phyloP scores from a whole-genome alignment of 2,329 filamentous ascomycete genomes.

The Apiospora koreana region DNA sequence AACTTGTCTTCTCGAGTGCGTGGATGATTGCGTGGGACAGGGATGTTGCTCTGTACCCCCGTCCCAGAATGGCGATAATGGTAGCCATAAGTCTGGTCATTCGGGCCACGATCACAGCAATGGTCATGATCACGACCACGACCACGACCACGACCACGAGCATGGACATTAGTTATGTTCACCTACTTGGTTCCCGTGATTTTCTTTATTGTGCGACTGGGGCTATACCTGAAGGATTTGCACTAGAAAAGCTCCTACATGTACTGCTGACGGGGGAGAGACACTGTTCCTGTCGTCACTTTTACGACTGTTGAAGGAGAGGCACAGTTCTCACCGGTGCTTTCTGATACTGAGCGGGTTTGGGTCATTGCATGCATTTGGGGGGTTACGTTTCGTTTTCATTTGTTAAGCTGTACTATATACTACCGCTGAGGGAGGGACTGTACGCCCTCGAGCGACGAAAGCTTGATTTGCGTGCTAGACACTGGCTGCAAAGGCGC shows the following conservation, averaged over 20 bases:
- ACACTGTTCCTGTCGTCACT: no score
- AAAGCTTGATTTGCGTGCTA: background rate
- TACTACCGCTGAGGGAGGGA: background rate
- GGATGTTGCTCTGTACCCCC: constrained; percentile 43
- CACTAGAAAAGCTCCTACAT: background rate
- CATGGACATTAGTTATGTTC: constrained; percentile 6
- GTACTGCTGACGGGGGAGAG: background rate
- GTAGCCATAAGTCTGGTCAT: constrained; percentile 12
- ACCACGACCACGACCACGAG: background rate
- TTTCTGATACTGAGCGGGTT: background rate
- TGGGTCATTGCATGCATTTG: background rate
- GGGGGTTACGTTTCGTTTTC: background rate
- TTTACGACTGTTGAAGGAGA: no score
- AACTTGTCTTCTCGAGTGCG: constrained; percentile 53
- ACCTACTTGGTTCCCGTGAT: background rate
- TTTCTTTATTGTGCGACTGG: background rate
- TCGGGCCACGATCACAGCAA: constrained; percentile 12
- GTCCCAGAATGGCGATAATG: constrained; percentile 11
- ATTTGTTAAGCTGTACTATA: background rate
- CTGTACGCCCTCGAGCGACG: background rate
- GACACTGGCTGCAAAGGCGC: background rate
- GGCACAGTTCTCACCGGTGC: background rate
- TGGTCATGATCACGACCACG: background rate
- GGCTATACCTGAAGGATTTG: background rate
- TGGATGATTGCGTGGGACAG: constrained; percentile 47